Percentiles rank a stretch among this genome's conserved stretches.
Conservation (phyloP, 169 alveolate species). For the Plasmodium billcollinsi region DNA sequence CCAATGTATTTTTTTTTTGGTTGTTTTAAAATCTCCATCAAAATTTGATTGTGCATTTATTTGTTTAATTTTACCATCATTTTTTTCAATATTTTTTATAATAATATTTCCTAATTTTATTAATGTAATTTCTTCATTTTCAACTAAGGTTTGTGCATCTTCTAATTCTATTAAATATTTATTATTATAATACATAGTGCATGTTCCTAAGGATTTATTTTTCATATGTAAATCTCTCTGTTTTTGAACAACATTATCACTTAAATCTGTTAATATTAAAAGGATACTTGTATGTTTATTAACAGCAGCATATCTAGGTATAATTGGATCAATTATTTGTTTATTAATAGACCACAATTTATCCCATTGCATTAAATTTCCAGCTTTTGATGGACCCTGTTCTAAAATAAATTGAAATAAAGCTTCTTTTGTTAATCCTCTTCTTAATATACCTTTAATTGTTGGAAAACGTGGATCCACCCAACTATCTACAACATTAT, state of each 20-base stretch:
- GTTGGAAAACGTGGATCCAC: conserved; percentile 99
- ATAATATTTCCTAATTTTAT: conserved; percentile 97
- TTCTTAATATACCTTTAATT: conserved; percentile 97
- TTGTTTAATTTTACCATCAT: conserved; percentile 77
- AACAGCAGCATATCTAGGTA: conserved; percentile 96
- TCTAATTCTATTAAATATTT: conserved; percentile 91
- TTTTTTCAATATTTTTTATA: conserved; percentile 68
- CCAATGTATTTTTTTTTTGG: conserved; percentile 96
- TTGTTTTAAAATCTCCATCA: conserved; percentile 93
- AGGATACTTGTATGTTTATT: conserved; percentile 78
- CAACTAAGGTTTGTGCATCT: conserved; percentile 92
- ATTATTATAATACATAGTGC: conserved; percentile 84
- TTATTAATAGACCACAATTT: conserved; percentile 98
- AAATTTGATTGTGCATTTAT: conserved; percentile 88
- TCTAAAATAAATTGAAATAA: conserved; percentile 96
- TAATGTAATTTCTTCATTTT: conserved; percentile 96
- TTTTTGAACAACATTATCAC: conserved; percentile 79
- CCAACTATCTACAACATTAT: conserved; percentile 96
- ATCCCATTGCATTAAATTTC: conserved; percentile 99
- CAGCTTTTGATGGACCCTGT: conserved; percentile 98
- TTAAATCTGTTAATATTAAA: conserved; percentile 77
- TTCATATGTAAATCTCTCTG: conserved; percentile 94
- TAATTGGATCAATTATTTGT: conserved; percentile 94
- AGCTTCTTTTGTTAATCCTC: conserved; percentile 98
- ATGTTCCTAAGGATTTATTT: conserved; percentile 93